Conservation (phyloP, 257 asterid species). For the Gentiana dahurica region DNA sequence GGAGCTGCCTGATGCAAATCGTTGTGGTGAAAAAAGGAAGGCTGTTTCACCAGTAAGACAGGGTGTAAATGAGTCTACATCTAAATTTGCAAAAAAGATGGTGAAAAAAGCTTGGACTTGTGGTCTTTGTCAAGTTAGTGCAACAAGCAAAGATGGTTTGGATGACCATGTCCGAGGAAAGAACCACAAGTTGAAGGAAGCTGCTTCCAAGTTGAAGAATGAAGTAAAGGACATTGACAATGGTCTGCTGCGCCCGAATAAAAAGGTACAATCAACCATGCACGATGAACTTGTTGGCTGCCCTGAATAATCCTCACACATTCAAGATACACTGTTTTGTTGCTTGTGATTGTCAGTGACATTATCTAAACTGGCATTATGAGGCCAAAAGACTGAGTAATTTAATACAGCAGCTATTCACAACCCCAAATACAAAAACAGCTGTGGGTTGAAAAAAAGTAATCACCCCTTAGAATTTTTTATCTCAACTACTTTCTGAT, state of each 20-base stretch:
- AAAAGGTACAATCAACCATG: too few relatives aligned
- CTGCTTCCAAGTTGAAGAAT: slow-evolving; percentile 19
- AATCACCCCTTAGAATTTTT: too few relatives aligned
- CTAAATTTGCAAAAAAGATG: slow-evolving; percentile 20
- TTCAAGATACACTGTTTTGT: too few relatives aligned
- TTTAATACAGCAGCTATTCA: too few relatives aligned
- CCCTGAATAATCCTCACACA: too few relatives aligned
- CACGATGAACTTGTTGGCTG: too few relatives aligned
- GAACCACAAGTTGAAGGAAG: slow-evolving; percentile 51
- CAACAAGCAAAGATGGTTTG: slow-evolving; percentile 27
- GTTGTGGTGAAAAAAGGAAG: background rate
- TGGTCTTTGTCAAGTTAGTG: slow-evolving; percentile 38
- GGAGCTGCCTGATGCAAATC: slow-evolving; percentile 1
- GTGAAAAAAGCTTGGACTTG: slow-evolving; percentile 39
- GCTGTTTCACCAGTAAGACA: background rate
- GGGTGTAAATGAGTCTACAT: background rate
- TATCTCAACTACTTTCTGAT: too few relatives aligned
- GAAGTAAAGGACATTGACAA: slow-evolving; percentile 22
- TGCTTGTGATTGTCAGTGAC: too few relatives aligned
- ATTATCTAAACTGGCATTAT: too few relatives aligned
- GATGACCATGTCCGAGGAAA: slow-evolving; percentile 42
- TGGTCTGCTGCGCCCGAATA: slow-evolving; percentile 15
- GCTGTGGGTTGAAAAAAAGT: too few relatives aligned
- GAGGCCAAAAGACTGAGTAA: too few relatives aligned
- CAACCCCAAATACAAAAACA: too few relatives aligned